Percentiles rank a stretch among this genome's conserved stretches.
These are phyloP conservation scores for Eucalyptus paniculata DNA, from an alignment of 345 rosid species.

Conservation along the genomic window DNA sequence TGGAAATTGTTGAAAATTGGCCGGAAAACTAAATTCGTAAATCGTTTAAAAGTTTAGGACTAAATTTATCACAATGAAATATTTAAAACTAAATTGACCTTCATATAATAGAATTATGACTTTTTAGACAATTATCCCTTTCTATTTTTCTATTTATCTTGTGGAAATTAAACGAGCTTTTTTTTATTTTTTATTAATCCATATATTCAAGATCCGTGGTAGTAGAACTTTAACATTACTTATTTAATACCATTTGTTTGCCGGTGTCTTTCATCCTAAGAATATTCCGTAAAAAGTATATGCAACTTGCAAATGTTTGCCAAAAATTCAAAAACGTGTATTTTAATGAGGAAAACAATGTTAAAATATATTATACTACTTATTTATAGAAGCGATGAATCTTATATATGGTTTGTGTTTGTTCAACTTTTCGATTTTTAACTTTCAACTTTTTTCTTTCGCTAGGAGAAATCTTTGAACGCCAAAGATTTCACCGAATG, in stretches of 20 bases:
- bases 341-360: not conserved
- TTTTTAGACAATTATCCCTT: not conserved
- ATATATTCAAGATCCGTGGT: not conserved
- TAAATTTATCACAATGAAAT: not conserved
- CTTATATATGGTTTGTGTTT: not conserved
- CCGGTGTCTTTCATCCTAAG: not conserved
- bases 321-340: not conserved
- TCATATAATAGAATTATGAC: not conserved
- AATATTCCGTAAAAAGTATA: not conserved
- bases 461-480: too few species aligned
- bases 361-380: not conserved
- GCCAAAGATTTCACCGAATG: too few species aligned
- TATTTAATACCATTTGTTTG: not conserved
- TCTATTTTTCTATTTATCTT: not conserved
- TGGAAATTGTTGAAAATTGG: not conserved
- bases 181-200: not conserved
- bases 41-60: rapidly evolving
- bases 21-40: rapidly evolving
- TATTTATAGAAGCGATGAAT: not conserved
- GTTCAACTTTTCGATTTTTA: too few species aligned
- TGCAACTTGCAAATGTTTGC: not conserved
- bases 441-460: too few species aligned
- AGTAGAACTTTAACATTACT: not conserved
- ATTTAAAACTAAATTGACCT: not conserved
- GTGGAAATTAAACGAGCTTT: not conserved